These are phyloP conservation scores for Pelargonium nanum DNA, from an alignment of 345 rosid genomes.

Conservation along the genomic window DNA sequence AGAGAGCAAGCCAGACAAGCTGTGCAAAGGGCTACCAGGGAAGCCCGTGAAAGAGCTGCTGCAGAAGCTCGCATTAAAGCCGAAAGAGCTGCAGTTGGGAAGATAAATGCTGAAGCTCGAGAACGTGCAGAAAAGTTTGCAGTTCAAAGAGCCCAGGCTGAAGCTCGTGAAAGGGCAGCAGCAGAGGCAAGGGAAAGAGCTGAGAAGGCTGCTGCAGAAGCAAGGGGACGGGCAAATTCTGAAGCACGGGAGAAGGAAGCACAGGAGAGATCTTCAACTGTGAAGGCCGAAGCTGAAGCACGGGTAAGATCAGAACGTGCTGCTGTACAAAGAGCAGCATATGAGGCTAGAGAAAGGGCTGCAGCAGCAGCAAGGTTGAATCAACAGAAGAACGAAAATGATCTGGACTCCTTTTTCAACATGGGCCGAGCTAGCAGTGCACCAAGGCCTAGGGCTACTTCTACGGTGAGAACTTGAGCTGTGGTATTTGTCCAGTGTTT, in stretches of 20 bases:
- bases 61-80: slow-evolving; percentile 25
- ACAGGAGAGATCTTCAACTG: slow-evolving; percentile 31
- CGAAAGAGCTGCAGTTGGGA: slow-evolving; percentile 28
- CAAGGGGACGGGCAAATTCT: slow-evolving; percentile 13
- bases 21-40: slow-evolving; percentile 42
- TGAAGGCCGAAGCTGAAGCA: slow-evolving; percentile 36
- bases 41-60: slow-evolving; percentile 45
- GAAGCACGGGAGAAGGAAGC: slow-evolving; percentile 11
- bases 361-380: slow-evolving; percentile 23
- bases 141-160: slow-evolving; percentile 20
- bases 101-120: slow-evolving; percentile 20
- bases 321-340: slow-evolving; percentile 24
- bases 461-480: slow-evolving; percentile 8
- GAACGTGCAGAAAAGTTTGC: slow-evolving; percentile 25
- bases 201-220: slow-evolving; percentile 24
- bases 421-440: slow-evolving; percentile 19
- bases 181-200: slow-evolving; percentile 17
- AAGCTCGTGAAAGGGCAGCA: slow-evolving; percentile 18
- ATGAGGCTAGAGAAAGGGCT: slow-evolving; percentile 25
- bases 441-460: slow-evolving; percentile 25
- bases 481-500: slow-evolving; percentile 2
- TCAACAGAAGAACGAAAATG: slow-evolving; percentile 21
- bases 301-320: slow-evolving; percentile 30
- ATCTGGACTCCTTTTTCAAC: slow-evolving; percentile 29
- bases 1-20: slow-evolving; percentile 34